Conservation (phyloP, 2,329 filamentous ascomycete genomes). For the Trichoderma lentiforme region DNA sequence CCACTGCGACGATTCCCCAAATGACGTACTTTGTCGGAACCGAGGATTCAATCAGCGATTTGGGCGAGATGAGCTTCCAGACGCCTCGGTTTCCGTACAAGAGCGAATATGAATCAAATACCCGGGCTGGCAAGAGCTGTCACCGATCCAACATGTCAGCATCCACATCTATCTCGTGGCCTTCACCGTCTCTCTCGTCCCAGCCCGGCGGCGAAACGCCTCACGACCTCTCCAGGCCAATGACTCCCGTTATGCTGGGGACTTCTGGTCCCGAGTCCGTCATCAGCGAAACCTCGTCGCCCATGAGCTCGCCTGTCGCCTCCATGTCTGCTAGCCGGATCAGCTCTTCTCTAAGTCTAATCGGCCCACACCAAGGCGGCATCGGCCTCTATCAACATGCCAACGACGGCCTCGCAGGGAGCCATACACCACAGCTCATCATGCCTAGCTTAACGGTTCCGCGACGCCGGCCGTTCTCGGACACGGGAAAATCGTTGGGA, state of each 20-base stretch:
- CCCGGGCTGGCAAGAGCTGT: background rate
- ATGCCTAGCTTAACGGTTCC: constrained; percentile 97
- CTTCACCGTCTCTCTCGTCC: constrained; percentile 15
- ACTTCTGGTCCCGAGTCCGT: constrained; percentile 30
- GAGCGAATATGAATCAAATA: background rate
- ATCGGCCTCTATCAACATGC: constrained; percentile 14
- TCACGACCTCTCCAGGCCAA: constrained; percentile 25
- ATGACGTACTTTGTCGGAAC: constrained; percentile 37
- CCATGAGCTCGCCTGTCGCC: constrained; percentile 47
- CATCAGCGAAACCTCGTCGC: constrained; percentile 51
- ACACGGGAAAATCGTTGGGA: constrained; percentile 77
- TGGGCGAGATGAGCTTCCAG: constrained; percentile 19
- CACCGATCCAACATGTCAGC: constrained; percentile 15
- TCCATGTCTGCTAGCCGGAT: constrained; percentile 36
- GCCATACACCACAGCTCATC: constrained; percentile 70
- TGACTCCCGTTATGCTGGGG: constrained; percentile 28
- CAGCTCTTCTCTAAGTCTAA: constrained; percentile 26
- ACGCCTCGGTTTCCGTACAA: constrained; percentile 2
- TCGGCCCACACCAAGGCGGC: constrained; percentile 24
- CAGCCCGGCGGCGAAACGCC: constrained; percentile 18
- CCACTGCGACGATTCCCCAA: constrained; percentile 23
- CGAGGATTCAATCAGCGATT: constrained; percentile 31
- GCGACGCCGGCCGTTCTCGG: constrained; percentile 81
- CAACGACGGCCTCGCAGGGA: background rate
- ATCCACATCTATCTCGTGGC: constrained; percentile 17